Evolutionary conservation across 164 flowering plant genomes (phyloP).

Genomic region (Liriodendron chinense): DNA sequence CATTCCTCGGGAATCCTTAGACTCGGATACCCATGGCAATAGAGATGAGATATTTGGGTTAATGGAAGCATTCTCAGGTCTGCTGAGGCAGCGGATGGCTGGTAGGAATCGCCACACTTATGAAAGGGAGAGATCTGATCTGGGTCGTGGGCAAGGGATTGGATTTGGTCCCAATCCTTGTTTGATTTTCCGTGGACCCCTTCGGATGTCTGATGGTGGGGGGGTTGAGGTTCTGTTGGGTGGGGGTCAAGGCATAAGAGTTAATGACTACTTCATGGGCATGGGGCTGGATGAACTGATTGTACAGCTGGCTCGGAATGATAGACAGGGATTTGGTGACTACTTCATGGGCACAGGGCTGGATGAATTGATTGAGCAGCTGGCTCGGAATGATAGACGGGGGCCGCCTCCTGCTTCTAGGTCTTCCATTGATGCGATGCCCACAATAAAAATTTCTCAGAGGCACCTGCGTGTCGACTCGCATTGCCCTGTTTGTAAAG

Average conservation of each 20-base stretch:
- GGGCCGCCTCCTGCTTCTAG: constrained; percentile 79
- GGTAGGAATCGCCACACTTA: constrained; percentile 38
- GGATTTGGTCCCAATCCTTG: constrained; percentile 48
- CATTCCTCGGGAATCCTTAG: constrained; percentile 39
- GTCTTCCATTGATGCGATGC: constrained; percentile 69
- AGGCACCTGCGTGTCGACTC: constrained; percentile 66
- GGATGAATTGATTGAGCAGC: constrained; percentile 72
- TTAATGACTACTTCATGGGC: constrained; percentile 64
- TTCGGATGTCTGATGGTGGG: constrained; percentile 49
- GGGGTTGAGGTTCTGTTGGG: constrained; percentile 55
- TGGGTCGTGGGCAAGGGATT: constrained; percentile 28
- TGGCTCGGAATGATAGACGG: constrained; percentile 37
- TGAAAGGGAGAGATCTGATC: constrained; percentile 41
- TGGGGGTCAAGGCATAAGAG: constrained; percentile 53
- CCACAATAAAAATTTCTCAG: constrained; percentile 60
- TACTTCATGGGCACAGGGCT: constrained; percentile 78
- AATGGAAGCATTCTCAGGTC: constrained; percentile 66
- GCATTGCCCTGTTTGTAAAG: constrained; percentile 79
- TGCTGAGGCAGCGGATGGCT: constrained; percentile 53
- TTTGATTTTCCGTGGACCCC: constrained; percentile 58
- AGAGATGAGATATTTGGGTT: constrained; percentile 43
- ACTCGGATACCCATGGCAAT: constrained; percentile 34
- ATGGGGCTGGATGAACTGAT: constrained; percentile 60
- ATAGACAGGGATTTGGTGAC: constrained; percentile 51
- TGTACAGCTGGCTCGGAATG: constrained; percentile 52